Evolutionary conservation across 106 monocot genomes (phyloP).

Genomic region (Phalaenopsis aphrodite): DNA sequence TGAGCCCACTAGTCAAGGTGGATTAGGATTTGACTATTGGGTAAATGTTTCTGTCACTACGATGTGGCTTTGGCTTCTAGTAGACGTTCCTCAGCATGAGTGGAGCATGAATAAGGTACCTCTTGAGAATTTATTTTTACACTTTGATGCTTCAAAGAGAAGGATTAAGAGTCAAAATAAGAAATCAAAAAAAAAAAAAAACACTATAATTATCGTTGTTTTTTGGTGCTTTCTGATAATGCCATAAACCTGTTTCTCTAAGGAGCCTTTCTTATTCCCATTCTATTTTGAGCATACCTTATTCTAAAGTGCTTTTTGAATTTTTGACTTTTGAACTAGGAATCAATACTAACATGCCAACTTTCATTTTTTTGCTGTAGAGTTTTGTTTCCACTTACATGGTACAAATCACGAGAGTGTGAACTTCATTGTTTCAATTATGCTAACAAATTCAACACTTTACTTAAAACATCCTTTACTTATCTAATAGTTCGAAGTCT

Average conservation of each 20-base stretch:
- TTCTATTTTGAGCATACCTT: background rate
- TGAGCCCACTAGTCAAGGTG: slow-evolving; percentile 83
- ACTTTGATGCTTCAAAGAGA: background rate
- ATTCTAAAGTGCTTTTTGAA: background rate
- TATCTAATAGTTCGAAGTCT: no score
- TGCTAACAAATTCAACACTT: no score
- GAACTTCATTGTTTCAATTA: no score
- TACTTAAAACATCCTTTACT: no score
- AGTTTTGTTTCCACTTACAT: no score
- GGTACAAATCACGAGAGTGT: no score
- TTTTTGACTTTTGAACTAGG: background rate
- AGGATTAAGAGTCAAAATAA: background rate
- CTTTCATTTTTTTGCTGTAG: no score
- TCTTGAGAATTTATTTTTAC: background rate
- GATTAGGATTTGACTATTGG: slow-evolving; percentile 91
- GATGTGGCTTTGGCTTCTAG: slow-evolving; percentile 91
- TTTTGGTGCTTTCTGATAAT: background rate
- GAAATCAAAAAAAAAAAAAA: no score
- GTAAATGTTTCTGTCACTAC: slow-evolving; percentile 76
- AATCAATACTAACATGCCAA: no score
- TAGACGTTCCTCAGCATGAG: slow-evolving; percentile 63
- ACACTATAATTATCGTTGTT: background rate
- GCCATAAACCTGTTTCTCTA: background rate
- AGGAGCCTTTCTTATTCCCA: background rate
- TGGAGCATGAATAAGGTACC: slow-evolving; percentile 96